These are phyloP conservation scores for Aspergillus sergii DNA, from an alignment of 2,329 filamentous ascomycete genomes.

Conservation along the genomic window DNA sequence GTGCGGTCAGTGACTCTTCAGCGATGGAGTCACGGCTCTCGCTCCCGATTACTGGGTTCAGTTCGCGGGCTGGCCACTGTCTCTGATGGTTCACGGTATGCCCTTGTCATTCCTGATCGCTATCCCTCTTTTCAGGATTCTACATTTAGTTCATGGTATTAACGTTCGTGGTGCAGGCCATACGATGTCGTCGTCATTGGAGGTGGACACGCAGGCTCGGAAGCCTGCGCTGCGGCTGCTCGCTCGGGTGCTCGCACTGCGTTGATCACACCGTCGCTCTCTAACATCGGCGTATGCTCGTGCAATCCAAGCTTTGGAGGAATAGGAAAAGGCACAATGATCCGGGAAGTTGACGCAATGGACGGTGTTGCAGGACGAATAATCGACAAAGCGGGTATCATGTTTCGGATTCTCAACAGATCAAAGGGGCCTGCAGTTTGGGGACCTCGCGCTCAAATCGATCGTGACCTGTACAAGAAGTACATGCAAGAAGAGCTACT, in stretches of 20 bases:
- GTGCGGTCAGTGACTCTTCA: slow-evolving; percentile 31
- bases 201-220: slow-evolving; percentile 91
- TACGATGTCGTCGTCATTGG: slow-evolving; percentile 96
- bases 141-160: neutral
- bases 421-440: slow-evolving; percentile 94
- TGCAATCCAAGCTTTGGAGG: slow-evolving; percentile 97
- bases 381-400: slow-evolving; percentile 91
- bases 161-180: slow-evolving; percentile 49
- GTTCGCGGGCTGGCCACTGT: slow-evolving; percentile 44
- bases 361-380: slow-evolving; percentile 87
- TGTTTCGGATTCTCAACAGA: slow-evolving; percentile 86
- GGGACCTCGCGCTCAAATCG: slow-evolving; percentile 96
- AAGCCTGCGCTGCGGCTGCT: slow-evolving; percentile 89
- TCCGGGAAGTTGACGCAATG: slow-evolving; percentile 91
- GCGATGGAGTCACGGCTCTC: slow-evolving; percentile 29
- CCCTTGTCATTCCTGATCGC: neutral
- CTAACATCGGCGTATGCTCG: slow-evolving; percentile 91
- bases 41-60: slow-evolving; percentile 22
- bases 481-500: slow-evolving; percentile 88
- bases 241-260: slow-evolving; percentile 86
- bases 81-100: slow-evolving; percentile 40
- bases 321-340: slow-evolving; percentile 97
- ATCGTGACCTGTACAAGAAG: slow-evolving; percentile 82
- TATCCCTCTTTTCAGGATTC: neutral
- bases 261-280: slow-evolving; percentile 81